Percentiles rank a stretch among this genome's conserved stretches.
Conservation (phyloP, 2,329 filamentous ascomycete species). For the Phaeosphaeria sp. region DNA sequence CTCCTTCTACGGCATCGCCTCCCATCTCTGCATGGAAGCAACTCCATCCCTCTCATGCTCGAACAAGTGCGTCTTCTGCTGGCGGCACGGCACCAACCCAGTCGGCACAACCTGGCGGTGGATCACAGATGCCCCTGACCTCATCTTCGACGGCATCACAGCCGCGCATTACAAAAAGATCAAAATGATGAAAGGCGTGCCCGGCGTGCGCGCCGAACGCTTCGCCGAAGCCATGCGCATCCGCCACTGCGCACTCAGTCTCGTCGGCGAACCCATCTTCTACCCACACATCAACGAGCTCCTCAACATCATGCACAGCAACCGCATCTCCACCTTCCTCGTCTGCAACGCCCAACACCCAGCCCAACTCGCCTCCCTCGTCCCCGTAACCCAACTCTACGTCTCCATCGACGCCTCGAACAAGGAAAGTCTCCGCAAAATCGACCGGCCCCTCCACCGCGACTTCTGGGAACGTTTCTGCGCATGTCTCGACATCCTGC, state of each 20-base stretch:
- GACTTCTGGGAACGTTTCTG: slow-evolving; percentile 98
- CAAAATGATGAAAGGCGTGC: slow-evolving; percentile 93
- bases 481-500: slow-evolving; percentile 86
- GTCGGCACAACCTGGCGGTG: slow-evolving; percentile 97
- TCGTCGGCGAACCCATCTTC: slow-evolving; percentile 98
- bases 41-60: slow-evolving; percentile 94
- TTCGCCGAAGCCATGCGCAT: slow-evolving; percentile 94
- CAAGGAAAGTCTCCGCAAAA: slow-evolving; percentile 82
- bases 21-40: slow-evolving; percentile 98
- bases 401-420: slow-evolving; percentile 96
- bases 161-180: slow-evolving; percentile 96
- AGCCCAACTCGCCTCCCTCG: slow-evolving; percentile 80
- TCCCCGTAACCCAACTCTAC: slow-evolving; percentile 92
- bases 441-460: slow-evolving; percentile 89
- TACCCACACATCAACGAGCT: slow-evolving; percentile 98
- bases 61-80: slow-evolving; percentile 99
- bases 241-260: slow-evolving; percentile 86
- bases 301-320: slow-evolving; percentile 78
- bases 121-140: slow-evolving; percentile 87
- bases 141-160: slow-evolving; percentile 91
- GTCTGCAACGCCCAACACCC: slow-evolving; percentile 98
- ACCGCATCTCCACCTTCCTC: slow-evolving; percentile 90
- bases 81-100: slow-evolving; percentile 96
- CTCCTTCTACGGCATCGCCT: slow-evolving; percentile 95
- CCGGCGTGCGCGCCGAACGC: slow-evolving; percentile 87